These are phyloP conservation scores for Sporormia fimetaria DNA, from an alignment of 495 filamentous ascomycete genomes.

Conservation along the genomic window DNA sequence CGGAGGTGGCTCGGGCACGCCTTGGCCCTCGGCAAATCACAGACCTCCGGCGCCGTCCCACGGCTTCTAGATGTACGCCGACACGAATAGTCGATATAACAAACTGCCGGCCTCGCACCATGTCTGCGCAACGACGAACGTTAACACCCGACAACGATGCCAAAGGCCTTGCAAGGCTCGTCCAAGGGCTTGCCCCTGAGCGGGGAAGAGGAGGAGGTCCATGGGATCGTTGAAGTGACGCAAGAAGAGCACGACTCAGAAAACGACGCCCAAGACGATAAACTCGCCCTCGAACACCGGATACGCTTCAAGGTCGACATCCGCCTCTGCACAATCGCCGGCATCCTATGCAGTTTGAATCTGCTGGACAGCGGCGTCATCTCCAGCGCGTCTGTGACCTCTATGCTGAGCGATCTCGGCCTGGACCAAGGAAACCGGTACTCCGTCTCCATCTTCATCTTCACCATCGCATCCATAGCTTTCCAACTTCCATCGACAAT, in stretches of 20 bases:
- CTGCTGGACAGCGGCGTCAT: slow-evolving; percentile 66
- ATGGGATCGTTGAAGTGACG: background rate
- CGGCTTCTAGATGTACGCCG: no score
- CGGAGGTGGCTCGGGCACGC: no score
- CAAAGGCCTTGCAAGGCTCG: no score
- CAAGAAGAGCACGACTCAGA: slow-evolving; percentile 1
- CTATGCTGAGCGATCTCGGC: slow-evolving; percentile 55
- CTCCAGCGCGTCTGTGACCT: slow-evolving; percentile 64
- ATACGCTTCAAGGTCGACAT: slow-evolving; percentile 58
- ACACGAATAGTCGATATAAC: no score
- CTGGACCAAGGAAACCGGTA: slow-evolving; percentile 52
- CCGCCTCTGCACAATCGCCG: slow-evolving; percentile 64
- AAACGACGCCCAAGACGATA: slow-evolving; percentile 2
- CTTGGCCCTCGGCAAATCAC: no score
- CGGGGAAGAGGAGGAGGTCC: no score
- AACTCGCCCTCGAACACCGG: slow-evolving; percentile 19
- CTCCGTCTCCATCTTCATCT: slow-evolving; percentile 67
- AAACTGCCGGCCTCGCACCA: no score
- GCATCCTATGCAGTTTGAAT: slow-evolving; percentile 60
- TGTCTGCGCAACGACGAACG: no score
- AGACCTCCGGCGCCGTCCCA: no score
- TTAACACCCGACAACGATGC: no score
- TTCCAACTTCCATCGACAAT: slow-evolving; percentile 68
- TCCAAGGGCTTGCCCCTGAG: no score
- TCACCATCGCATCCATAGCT: slow-evolving; percentile 60